Evolutionary conservation across 495 filamentous ascomycete genomes (phyloP), one percentile per base, ranked within the genome.

Genomic region (Aspergillus sclerotioniger): DNA sequence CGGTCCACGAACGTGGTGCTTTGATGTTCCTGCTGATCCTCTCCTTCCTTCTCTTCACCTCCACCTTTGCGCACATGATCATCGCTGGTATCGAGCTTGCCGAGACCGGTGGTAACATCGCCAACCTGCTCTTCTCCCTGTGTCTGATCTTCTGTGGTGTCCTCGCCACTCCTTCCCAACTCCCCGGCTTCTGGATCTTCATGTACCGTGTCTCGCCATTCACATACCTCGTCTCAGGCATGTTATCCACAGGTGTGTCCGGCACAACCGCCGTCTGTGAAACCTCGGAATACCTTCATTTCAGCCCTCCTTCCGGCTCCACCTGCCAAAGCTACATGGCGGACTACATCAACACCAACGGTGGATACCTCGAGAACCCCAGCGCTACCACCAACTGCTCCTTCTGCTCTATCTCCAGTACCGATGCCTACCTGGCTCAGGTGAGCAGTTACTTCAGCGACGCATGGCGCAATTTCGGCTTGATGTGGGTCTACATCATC

Each of bases 111-210:
- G 81, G 81, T 54, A 85, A 83, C 60, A 61, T 89, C 29, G 84
- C 84, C 54, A 81, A 86, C 53, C 59, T 89, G 62, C 55, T 83
- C 33, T 87, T 84, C 70, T 83, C 85, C 21, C 79, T 89, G 47
- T 82, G 73, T 65, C 75, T 85, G 53, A 72, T 86, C 60, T 87
- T 87, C 74, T 79, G 77, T 50, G 77, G 86, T 80, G 87, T 91
- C 55, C 82, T 93, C 62, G 85, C 86, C 47, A 80, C 69, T 15
- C 86, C 88, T 0, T 59, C 70, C 1, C 70, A 74, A 0, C 76
- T 90, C 51, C 88, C 88, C 12, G 68, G 81, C 28, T 92, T 91
- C 80, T 92, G 88, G 89, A 89, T 89, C 65, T 91, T 91, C 76
- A 88, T 91, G 85, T 90, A 91, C 70, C 85, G 86, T 39, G 76